These are phyloP conservation scores for Eimeria falciformis DNA, from an alignment of 169 alveolate species.

Conservation along the genomic window DNA sequence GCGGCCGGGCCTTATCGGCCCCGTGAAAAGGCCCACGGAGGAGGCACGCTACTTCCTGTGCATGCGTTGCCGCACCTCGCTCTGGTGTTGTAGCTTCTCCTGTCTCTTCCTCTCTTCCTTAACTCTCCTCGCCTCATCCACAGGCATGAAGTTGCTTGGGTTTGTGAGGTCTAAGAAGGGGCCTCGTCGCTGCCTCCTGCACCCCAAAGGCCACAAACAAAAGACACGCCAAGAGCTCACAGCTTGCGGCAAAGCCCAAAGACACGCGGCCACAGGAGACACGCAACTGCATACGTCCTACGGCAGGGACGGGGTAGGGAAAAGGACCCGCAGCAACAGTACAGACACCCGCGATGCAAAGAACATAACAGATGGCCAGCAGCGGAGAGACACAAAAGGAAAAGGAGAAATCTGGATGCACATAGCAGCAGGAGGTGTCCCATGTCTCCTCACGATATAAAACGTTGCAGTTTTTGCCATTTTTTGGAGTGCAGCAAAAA, in stretches of 20 bases:
- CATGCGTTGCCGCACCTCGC: conserved; percentile 49
- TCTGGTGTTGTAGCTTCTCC: conserved; percentile 61
- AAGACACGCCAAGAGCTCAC: background rate
- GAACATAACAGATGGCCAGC: background rate
- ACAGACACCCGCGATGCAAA: too few species aligned
- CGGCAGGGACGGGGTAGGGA: too few species aligned
- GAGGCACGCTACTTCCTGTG: too few species aligned
- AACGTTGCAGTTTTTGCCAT: conserved; percentile 29
- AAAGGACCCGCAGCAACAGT: too few species aligned
- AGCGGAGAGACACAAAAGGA: background rate
- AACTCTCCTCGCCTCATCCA: conserved; percentile 66
- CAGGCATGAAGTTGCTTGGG: conserved; percentile 68
- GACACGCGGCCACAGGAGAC: background rate
- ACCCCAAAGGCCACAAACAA: background rate
- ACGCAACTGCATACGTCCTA: too few species aligned
- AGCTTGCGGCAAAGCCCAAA: background rate
- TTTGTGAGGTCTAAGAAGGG: conserved; percentile 53
- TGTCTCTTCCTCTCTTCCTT: conserved; percentile 69
- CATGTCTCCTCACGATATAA: background rate
- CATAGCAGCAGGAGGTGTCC: background rate
- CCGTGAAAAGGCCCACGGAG: too few species aligned
- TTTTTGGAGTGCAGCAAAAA: conserved; percentile 13
- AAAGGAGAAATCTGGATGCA: too few species aligned
- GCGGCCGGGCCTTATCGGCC: too few species aligned
- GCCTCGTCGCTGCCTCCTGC: conserved; percentile 70